A percentile compares a stretch with the other conserved stretches of the same genome.
phyloP scores from a whole-genome alignment of 177 flowering plant species.

The Vitis hybrid region DNA sequence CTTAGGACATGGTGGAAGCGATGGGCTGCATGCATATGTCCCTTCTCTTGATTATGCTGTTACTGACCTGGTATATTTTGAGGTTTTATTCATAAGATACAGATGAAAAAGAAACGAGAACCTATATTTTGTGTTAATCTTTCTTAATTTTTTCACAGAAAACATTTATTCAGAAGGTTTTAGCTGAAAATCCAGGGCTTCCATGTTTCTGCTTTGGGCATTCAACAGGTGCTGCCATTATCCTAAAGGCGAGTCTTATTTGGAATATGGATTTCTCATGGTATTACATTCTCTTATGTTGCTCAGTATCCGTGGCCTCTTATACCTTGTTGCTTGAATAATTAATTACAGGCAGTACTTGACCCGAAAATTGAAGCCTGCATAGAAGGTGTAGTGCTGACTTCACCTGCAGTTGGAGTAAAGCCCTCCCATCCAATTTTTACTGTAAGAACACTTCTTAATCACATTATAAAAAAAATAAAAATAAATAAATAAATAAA shows the following conservation, averaged over 20 bases:
- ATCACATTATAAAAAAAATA: no score
- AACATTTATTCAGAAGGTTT: slow-evolving; percentile 58
- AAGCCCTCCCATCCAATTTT: slow-evolving; percentile 85
- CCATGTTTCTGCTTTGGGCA: slow-evolving; percentile 92
- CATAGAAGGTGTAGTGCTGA: slow-evolving; percentile 59
- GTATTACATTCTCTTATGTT: not conserved
- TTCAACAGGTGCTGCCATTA: slow-evolving; percentile 85
- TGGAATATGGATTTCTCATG: not conserved
- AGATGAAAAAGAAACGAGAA: not conserved
- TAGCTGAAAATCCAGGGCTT: slow-evolving; percentile 67
- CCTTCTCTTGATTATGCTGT: slow-evolving; percentile 70
- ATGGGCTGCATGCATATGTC: slow-evolving; percentile 79
- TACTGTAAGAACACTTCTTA: slow-evolving; percentile 29
- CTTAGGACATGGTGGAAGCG: slow-evolving; percentile 67
- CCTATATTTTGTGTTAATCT: not conserved
- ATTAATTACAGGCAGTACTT: slow-evolving; percentile 49
- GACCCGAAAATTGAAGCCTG: slow-evolving; percentile 59
- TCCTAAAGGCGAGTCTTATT: slow-evolving; percentile 57
- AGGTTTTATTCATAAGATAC: not conserved
- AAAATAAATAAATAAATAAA: no score
- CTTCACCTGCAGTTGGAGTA: slow-evolving; percentile 89
- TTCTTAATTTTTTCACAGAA: slow-evolving; percentile 37
- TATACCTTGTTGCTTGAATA: not conserved
- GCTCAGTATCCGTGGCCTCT: not conserved
- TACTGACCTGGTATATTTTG: slow-evolving; percentile 46